A percentile compares a stretch with the other conserved stretches of the same genome.
Evolutionary conservation across 2,329 filamentous ascomycete species (phyloP).

Genomic region (Verticillium longisporum): DNA sequence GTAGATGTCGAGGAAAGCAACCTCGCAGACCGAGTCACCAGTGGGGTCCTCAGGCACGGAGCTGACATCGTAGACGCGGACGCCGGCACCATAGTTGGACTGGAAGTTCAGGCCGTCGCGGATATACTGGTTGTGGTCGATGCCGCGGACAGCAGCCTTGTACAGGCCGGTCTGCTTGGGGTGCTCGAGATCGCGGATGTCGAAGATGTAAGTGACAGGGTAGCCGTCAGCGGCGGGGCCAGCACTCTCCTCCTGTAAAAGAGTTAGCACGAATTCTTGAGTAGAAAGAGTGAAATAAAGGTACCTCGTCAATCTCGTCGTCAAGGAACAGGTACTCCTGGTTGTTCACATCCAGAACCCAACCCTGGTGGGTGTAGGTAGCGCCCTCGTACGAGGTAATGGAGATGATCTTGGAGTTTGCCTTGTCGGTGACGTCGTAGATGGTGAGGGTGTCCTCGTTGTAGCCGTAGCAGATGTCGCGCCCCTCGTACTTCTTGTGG

Average conservation of each 20-base stretch:
- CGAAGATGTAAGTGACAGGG: conserved; percentile 45
- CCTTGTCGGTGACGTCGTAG: conserved; percentile 41
- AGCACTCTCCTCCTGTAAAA: conserved; percentile 14
- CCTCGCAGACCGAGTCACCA: conserved; percentile 37
- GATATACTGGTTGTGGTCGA: conserved; percentile 45
- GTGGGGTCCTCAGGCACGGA: conserved; percentile 32
- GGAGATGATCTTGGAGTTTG: conserved; percentile 35
- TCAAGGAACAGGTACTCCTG: conserved; percentile 42
- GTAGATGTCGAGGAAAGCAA: conserved; percentile 43
- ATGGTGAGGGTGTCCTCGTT: conserved; percentile 44
- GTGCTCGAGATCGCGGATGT: conserved; percentile 34
- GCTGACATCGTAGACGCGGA: conserved; percentile 30
- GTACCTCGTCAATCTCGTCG: conserved; percentile 44
- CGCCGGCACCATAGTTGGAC: conserved; percentile 41
- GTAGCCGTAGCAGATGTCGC: conserved; percentile 47
- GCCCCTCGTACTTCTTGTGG: conserved; percentile 33
- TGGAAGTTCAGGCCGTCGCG: conserved; percentile 37
- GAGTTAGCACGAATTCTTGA: conserved; percentile 26
- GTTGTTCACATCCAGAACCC: conserved; percentile 37
- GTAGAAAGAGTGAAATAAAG: conserved; percentile 6
- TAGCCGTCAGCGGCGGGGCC: conserved; percentile 33
- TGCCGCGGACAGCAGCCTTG: conserved; percentile 31
- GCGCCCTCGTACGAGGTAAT: conserved; percentile 49
- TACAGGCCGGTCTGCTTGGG: conserved; percentile 36
- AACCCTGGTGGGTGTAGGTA: conserved; percentile 48